phyloP scores from a whole-genome alignment of 1,284 basidiomycete species.

The Puccinia hordei region DNA sequence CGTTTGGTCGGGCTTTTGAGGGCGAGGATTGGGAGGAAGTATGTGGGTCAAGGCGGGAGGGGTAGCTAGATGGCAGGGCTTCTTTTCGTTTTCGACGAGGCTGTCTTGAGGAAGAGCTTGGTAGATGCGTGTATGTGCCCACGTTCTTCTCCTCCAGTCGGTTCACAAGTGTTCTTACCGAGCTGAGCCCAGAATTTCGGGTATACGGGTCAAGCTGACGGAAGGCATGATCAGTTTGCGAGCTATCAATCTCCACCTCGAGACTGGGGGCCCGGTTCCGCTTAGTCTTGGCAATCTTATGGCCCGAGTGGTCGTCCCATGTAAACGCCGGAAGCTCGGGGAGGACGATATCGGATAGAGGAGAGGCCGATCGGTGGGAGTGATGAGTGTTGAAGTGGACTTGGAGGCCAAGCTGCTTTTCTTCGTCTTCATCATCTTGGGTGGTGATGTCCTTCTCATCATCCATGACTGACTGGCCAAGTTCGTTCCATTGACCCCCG shows the following conservation, averaged over 20 bases:
- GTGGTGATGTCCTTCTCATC: slow-evolving; percentile 15
- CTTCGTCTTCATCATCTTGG: not conserved
- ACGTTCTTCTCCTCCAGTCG: slow-evolving; percentile 11
- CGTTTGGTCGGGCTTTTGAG: not conserved
- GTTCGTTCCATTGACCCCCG: slow-evolving; percentile 19
- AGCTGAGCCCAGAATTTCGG: not conserved
- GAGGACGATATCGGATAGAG: not conserved
- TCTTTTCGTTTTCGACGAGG: slow-evolving; percentile 6
- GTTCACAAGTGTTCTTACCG: slow-evolving; percentile 1
- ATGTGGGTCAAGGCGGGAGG: not conserved
- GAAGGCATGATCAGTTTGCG: not conserved
- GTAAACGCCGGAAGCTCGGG: slow-evolving; percentile 9
- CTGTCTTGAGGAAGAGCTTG: not conserved
- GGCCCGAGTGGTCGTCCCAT: slow-evolving; percentile 20
- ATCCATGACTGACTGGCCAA: not conserved
- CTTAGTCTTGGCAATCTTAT: not conserved
- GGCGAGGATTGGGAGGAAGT: not conserved
- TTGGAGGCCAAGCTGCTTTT: not conserved
- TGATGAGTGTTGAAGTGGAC: not conserved
- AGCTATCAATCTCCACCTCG: slow-evolving; percentile 9
- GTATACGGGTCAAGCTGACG: not conserved
- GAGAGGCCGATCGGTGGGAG: not conserved
- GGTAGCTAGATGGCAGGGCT: not conserved
- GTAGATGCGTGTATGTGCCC: not conserved
- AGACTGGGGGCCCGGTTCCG: not conserved